Percentiles rank a stretch among this genome's conserved stretches.
These are phyloP conservation scores for Tremella fuciformis DNA, from an alignment of 768 basidiomycete species.

Conservation along the genomic window DNA sequence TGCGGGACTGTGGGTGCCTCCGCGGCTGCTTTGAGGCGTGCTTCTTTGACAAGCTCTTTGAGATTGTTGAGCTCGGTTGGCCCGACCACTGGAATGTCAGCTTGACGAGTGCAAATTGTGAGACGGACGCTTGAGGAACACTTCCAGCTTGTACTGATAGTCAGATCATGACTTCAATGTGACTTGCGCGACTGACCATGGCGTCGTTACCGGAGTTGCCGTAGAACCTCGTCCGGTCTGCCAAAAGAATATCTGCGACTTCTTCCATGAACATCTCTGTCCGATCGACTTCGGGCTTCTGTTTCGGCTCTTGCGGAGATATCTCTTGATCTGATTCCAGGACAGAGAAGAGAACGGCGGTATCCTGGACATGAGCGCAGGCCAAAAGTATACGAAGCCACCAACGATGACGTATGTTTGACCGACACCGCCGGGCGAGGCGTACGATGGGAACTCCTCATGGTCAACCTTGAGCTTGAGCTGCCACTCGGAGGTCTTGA, in stretches of 20 bases:
- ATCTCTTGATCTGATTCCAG: slow-evolving; percentile 24
- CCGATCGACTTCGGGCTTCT: not conserved
- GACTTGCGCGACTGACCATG: slow-evolving; percentile 23
- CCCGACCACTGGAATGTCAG: slow-evolving; percentile 29
- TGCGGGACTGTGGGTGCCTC: not conserved
- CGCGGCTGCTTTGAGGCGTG: not conserved
- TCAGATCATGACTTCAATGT: too few relatives aligned
- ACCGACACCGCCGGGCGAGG: slow-evolving; percentile 28
- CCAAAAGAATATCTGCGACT: slow-evolving; percentile 30
- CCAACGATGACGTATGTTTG: slow-evolving; percentile 41
- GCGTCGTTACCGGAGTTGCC: slow-evolving; percentile 49
- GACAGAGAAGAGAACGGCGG: slow-evolving; percentile 36
- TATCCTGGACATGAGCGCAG: slow-evolving; percentile 30
- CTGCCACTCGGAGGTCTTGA: slow-evolving; percentile 23
- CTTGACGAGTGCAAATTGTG: not conserved
- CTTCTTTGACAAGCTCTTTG: slow-evolving; percentile 19
- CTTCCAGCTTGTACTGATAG: slow-evolving; percentile 35
- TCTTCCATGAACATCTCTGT: slow-evolving; percentile 23
- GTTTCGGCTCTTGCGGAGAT: slow-evolving; percentile 4
- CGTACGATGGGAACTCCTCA: slow-evolving; percentile 35
- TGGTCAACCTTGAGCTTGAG: slow-evolving; percentile 24
- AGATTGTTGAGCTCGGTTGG: slow-evolving; percentile 12
- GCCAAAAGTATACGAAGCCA: not conserved
- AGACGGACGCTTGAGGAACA: slow-evolving; percentile 19
- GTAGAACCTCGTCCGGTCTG: slow-evolving; percentile 13